These are phyloP conservation scores for Fusarium sp. DNA, from an alignment of 2,329 filamentous ascomycete species.

Conservation along the genomic window DNA sequence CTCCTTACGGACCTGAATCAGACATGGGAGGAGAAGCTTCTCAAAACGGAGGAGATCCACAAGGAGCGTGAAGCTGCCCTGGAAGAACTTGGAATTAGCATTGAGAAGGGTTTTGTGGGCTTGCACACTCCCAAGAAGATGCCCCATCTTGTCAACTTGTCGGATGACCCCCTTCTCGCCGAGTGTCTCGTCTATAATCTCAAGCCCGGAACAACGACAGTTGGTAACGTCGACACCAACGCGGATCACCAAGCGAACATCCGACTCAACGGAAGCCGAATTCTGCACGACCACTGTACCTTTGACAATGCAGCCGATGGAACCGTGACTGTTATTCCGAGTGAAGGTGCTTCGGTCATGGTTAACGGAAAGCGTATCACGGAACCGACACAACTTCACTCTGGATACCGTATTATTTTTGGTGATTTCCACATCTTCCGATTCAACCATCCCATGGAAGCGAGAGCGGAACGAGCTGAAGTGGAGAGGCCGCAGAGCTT, in stretches of 20 bases:
- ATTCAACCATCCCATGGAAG: conserved; percentile 98
- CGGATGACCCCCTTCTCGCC: conserved; percentile 89
- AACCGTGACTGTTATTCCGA: conserved; percentile 87
- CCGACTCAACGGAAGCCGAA: conserved; percentile 90
- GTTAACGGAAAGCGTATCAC: conserved; percentile 92
- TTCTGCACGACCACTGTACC: conserved; percentile 88
- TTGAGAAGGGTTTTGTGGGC: conserved; percentile 97
- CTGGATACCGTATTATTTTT: conserved; percentile 92
- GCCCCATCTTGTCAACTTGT: conserved; percentile 97
- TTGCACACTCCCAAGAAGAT: conserved; percentile 98
- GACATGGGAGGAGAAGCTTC: conserved; percentile 96
- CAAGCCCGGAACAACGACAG: conserved; percentile 91
- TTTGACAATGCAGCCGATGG: conserved; percentile 91
- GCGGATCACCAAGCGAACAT: conserved; percentile 81
- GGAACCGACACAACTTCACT: conserved; percentile 84
- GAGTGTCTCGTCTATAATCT: conserved; percentile 98
- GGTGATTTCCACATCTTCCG: conserved; percentile 99
- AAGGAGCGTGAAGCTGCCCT: conserved; percentile 94
- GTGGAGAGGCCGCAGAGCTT: conserved; percentile 71
- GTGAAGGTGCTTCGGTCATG: conserved; percentile 95
- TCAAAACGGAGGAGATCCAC: conserved; percentile 95
- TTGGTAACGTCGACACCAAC: conserved; percentile 90
- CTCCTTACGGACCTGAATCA: conserved; percentile 95
- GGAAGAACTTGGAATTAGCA: conserved; percentile 97
- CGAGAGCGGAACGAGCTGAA: conserved; percentile 87